These are phyloP conservation scores for Gymnopilus junonius DNA, from an alignment of 768 basidiomycete genomes.

Conservation along the genomic window DNA sequence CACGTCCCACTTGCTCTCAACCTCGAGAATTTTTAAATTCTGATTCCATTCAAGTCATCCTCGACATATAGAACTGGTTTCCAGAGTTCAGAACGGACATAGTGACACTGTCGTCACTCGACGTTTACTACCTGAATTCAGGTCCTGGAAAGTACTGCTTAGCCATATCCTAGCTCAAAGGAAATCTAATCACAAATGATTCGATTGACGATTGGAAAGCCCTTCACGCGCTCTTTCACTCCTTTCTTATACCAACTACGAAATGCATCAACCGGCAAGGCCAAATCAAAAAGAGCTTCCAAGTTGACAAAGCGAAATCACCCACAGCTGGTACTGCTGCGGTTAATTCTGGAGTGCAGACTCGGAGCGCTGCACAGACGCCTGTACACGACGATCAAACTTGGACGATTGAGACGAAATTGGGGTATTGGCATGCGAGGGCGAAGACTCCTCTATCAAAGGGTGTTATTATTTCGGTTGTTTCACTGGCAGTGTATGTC, in stretches of 20 bases:
- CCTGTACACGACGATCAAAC: neutral
- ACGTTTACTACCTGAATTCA: neutral
- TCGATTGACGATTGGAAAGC: neutral
- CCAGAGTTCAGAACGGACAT: too few relatives aligned
- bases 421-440: constrained; percentile 3
- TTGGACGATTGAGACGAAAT: constrained; percentile 6
- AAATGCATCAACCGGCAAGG: neutral
- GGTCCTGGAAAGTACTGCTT: neutral
- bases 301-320: neutral
- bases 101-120: neutral
- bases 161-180: neutral
- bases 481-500: constrained; percentile 5
- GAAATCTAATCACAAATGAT: neutral
- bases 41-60: too few relatives aligned
- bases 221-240: neutral
- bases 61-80: neutral
- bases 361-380: neutral
- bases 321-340: neutral
- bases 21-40: too few relatives aligned
- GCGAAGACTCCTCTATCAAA: neutral
- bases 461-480: neutral
- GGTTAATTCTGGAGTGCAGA: too few relatives aligned
- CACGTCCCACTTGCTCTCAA: too few relatives aligned
- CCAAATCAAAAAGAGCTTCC: neutral
- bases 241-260: neutral